Evolutionary conservation across 2,329 filamentous ascomycete species (phyloP).

Genomic region (Gaeumannomyces sp.): DNA sequence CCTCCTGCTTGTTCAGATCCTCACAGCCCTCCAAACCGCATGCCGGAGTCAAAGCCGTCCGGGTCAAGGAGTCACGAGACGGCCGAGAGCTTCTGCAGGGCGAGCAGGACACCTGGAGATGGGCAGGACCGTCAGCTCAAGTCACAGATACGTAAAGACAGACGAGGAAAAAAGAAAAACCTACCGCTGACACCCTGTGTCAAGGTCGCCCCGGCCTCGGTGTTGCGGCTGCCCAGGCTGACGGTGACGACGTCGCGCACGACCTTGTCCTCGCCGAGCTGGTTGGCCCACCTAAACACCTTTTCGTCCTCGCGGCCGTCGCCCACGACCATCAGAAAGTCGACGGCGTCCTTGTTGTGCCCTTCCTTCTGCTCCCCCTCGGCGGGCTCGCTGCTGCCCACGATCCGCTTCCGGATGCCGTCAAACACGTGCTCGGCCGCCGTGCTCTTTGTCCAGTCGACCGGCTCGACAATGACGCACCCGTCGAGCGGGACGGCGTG

Average conservation of each 20-base stretch:
- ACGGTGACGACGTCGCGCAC: constrained; percentile 75
- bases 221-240: constrained; percentile 80
- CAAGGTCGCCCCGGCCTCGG: constrained; percentile 76
- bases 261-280: constrained; percentile 51
- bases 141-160: too few relatives aligned
- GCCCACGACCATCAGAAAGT: constrained; percentile 85
- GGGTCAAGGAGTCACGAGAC: constrained; percentile 10
- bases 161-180: constrained; percentile 27
- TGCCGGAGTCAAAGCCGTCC: constrained; percentile 5
- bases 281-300: constrained; percentile 91
- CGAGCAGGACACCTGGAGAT: constrained; percentile 4
- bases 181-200: constrained; percentile 88
- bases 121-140: not conserved
- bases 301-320: constrained; percentile 91
- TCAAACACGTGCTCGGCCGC: constrained; percentile 71
- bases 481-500: constrained; percentile 77
- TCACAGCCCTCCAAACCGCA: constrained; percentile 6
- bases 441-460: constrained; percentile 81
- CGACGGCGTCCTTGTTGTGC: constrained; percentile 41
- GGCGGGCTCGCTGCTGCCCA: not conserved
- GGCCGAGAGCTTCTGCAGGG: constrained; percentile 35
- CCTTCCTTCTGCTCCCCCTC: constrained; percentile 22
- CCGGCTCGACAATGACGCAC: constrained; percentile 76
- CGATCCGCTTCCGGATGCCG: constrained; percentile 38
- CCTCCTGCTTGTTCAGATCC: not conserved